Evolutionary conservation across 306 rosid genomes (phyloP), one percentile per base, ranked within the genome.

Genomic region (Echinosophora koreensis): DNA sequence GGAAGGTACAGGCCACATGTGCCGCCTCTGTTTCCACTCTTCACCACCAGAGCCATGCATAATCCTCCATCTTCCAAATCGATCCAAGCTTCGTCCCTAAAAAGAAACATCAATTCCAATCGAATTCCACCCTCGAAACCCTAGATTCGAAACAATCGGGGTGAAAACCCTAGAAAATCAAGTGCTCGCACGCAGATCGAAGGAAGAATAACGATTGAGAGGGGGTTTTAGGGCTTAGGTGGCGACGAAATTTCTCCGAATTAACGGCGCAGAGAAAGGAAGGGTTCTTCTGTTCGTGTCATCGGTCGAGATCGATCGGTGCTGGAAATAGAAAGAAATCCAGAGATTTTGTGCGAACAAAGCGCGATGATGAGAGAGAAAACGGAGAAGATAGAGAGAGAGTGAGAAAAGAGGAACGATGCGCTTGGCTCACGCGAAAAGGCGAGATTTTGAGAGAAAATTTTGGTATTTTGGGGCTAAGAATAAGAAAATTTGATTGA

Each of bases 1-100:
- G 71, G 91, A 65, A 87, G 84, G 91, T 91, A 91, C 96, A 83
- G 96, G 93, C 99, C 96, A 95, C 99, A 95, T 95, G 97, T 95
- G 99, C 99, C 91, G 92, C 74, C 84, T 90, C 86, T 84, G 89
- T 88, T 84, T 92, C 90, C 91, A 86, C 82, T 88, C 69, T 88
- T 94, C 97, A 94, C 89, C 87, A 83, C 87, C 87, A 81, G 71
- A 88, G 89, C 96, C 98, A 92, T 88, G 96, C 96, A 95, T 89
- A 89, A 82, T 93, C 97, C 89, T 81, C 92, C 98, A 94, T 92
- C 86, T 78, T 78, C 85, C 86, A 71, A 80, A 82, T 90, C 89
- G 90, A 94, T 86, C 91, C 90, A 84, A 80, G 52, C 83, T 71
- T 84, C 91, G 74, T 73, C 83, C 93, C 85, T 81, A 75, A 88